Conservation (phyloP, 495 filamentous ascomycete species). For the Penicillium simplicissimum region DNA sequence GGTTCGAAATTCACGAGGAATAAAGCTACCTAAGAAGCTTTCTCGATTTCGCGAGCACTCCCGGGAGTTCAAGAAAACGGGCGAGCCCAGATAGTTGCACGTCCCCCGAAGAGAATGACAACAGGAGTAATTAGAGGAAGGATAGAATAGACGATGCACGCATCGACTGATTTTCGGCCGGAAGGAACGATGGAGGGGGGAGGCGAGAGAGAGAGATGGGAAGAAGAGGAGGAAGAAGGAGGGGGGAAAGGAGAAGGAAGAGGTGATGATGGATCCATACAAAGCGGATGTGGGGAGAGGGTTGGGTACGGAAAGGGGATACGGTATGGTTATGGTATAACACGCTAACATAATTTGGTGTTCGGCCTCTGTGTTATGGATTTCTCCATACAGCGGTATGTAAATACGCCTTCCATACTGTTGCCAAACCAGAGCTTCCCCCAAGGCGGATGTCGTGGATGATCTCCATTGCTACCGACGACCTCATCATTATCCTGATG, state of each 20-base stretch:
- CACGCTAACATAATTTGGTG: neutral
- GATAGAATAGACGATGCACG: conserved; percentile 32
- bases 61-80: conserved; percentile 16
- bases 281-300: conserved; percentile 35
- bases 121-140: conserved; percentile 23
- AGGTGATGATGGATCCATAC: conserved; percentile 38
- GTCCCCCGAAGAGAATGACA: conserved; percentile 46
- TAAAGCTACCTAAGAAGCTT: conserved; percentile 16
- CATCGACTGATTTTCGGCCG: conserved; percentile 33
- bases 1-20: conserved; percentile 9
- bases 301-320: conserved; percentile 14
- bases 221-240: conserved; percentile 19
- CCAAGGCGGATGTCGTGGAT: conserved; percentile 24
- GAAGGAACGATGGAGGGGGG: conserved; percentile 41
- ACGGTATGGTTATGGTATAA: conserved; percentile 5
- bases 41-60: conserved; percentile 7
- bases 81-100: conserved; percentile 21
- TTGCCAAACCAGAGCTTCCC: neutral
- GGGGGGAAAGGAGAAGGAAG: conserved; percentile 27
- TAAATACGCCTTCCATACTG: conserved; percentile 7
- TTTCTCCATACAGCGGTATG: neutral
- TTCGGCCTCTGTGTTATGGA: too few relatives aligned
- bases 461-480: conserved; percentile 30
- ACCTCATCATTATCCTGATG: conserved; percentile 21
- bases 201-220: conserved; percentile 29